Evolutionary conservation across 208 protist species (phyloP).

Genomic region (Porcisia deanei): DNA sequence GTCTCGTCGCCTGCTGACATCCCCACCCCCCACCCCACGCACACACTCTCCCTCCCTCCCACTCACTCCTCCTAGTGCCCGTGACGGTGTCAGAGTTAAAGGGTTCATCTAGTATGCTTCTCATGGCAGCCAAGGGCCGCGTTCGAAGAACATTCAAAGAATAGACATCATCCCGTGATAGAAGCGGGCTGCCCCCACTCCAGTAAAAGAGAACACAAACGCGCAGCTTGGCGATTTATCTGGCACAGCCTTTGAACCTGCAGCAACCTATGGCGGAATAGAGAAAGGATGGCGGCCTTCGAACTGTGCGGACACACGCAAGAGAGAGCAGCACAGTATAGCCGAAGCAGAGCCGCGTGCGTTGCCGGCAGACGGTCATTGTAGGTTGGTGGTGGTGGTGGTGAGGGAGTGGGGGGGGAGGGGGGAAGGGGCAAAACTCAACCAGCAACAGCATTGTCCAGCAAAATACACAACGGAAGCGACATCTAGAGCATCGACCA

Average conservation of each 20-base stretch:
- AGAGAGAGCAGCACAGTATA: not conserved
- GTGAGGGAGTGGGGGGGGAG: too few species aligned
- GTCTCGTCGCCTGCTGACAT: not conserved
- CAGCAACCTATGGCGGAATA: slow-evolving; percentile 4
- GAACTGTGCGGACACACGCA: slow-evolving; percentile 20
- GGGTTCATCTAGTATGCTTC: slow-evolving; percentile 26
- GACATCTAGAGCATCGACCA: too few species aligned
- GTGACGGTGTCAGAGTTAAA: slow-evolving; percentile 32
- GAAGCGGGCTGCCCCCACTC: not conserved
- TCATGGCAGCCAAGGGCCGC: slow-evolving; percentile 10
- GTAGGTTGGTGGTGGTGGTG: too few species aligned
- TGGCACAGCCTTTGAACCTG: slow-evolving; percentile 37
- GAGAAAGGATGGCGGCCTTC: slow-evolving; percentile 26
- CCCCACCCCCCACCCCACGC: not conserved
- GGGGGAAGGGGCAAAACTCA: too few species aligned
- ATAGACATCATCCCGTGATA: slow-evolving; percentile 6
- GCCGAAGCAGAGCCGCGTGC: not conserved
- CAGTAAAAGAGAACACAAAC: not conserved
- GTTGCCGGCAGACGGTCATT: not conserved
- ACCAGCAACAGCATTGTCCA: too few species aligned
- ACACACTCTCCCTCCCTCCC: not conserved
- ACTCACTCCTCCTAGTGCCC: not conserved
- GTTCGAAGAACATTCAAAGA: slow-evolving; percentile 35
- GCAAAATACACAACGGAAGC: too few species aligned
- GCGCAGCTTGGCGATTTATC: slow-evolving; percentile 2